Percentiles rank a stretch among this genome's conserved stretches.
Conservation (phyloP, 2,329 filamentous ascomycete species). For the Penicillium concentricum region DNA sequence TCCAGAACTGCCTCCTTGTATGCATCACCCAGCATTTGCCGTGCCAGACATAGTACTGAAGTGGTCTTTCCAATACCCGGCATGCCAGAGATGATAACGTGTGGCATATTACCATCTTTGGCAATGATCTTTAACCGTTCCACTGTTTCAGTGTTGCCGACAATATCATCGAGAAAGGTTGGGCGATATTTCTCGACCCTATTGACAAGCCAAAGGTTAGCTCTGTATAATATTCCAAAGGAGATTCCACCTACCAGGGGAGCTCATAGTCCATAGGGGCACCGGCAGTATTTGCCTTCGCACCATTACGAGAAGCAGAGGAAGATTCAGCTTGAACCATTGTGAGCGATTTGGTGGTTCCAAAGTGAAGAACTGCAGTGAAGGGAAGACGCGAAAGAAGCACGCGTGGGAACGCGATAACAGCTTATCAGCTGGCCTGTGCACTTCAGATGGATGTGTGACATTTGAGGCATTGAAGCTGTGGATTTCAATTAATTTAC, state of each 20-base stretch:
- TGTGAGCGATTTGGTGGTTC: constrained; percentile 7
- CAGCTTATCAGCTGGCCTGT: constrained; percentile 19
- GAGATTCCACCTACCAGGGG: constrained; percentile 42
- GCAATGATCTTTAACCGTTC: constrained; percentile 97
- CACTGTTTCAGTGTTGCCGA: constrained; percentile 96
- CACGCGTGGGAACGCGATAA: constrained; percentile 30
- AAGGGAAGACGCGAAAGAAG: constrained; percentile 29
- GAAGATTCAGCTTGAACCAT: constrained; percentile 52
- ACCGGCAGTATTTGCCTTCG: constrained; percentile 41
- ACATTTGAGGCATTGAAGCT: not conserved
- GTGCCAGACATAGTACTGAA: constrained; percentile 86
- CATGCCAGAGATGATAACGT: constrained; percentile 99
- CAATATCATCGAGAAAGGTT: constrained; percentile 91
- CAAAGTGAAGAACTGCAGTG: constrained; percentile 1
- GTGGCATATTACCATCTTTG: constrained; percentile 98
- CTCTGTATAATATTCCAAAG: not conserved
- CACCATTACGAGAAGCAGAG: constrained; percentile 42
- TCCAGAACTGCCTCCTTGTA: constrained; percentile 98
- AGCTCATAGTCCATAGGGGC: constrained; percentile 49
- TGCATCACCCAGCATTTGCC: constrained; percentile 83
- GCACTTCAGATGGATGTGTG: not conserved
- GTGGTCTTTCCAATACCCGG: constrained; percentile 98
- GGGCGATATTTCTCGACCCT: constrained; percentile 99
- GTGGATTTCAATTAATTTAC: not conserved
- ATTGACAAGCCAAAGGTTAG: constrained; percentile 16